Evolutionary conservation across 1,284 basidiomycete genomes (phyloP), one percentile per base, ranked within the genome.

Genomic region (Crepidotus sp.): DNA sequence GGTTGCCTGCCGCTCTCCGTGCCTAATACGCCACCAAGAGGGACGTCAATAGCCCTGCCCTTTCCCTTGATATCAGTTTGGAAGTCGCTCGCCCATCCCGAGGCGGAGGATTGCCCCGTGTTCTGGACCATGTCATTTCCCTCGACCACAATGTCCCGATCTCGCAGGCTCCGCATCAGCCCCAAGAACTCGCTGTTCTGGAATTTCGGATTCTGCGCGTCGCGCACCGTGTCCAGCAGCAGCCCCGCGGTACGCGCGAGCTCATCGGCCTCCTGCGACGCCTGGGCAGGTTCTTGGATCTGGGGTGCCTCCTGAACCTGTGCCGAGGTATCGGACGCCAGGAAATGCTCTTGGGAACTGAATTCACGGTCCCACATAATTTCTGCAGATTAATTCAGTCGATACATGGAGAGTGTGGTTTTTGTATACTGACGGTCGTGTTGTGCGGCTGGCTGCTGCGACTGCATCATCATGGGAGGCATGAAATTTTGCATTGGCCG

Each of bases 151-250:
- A 93, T 75, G 55, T 86, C 76, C 10, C 80, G 78, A 60, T 94
- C 89, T 18, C 90, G 74, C 33, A 98, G 65, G 55, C 88, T 82
- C 42, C 77, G 77, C 84, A 97, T 93, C 21, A 98, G 72, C 14
- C 74, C 73, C 68, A 97, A 72, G 61, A 98, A 98, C 51, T 80
- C 73, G 61, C 90, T 94, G 40, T 93, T 77, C 59, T 81, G 75
- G 60, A 98, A 92, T 62, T 97, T 97, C 33, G 83, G 77, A 58
- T 89, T 93, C 52, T 77, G 71, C 48, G 82, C 77, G 45, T 80
- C 65, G 55, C 73, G 70, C 33, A 92, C 73, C 22, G 82, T 74
- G 45, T 86, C 74, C 31, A 90, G 65, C 36, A 92, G 73, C 24
- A 76, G 61, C 11, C 74, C 83, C 2, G 88, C 88, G 2, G 86